These are phyloP conservation scores for Thelonectria olida DNA, from an alignment of 2,329 filamentous ascomycete species.

Conservation along the genomic window DNA sequence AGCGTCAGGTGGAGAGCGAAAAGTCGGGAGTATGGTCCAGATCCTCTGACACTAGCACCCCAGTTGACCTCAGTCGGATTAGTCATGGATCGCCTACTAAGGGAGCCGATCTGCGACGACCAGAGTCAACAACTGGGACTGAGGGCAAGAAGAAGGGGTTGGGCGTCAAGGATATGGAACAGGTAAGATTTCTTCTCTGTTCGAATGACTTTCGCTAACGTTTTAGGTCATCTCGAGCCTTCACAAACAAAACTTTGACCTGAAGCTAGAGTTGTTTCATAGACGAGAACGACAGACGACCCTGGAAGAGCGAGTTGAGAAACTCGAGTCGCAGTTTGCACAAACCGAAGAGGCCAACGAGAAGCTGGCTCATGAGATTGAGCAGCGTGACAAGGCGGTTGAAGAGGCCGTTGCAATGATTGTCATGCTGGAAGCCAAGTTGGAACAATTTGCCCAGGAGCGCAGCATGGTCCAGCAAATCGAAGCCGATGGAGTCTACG, in stretches of 20 bases:
- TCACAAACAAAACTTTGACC: constrained; percentile 80
- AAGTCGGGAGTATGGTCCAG: constrained; percentile 47
- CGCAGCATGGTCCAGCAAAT: constrained; percentile 62
- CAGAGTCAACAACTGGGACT: constrained; percentile 52
- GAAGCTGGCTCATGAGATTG: constrained; percentile 66
- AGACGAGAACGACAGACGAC: constrained; percentile 70
- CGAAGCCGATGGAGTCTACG: constrained; percentile 52
- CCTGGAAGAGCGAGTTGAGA: constrained; percentile 66
- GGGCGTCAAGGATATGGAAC: constrained; percentile 74
- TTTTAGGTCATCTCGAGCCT: constrained; percentile 70
- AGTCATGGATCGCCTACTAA: constrained; percentile 52
- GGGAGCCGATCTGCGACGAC: constrained; percentile 48
- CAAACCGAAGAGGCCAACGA: constrained; percentile 68
- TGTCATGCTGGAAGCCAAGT: constrained; percentile 67
- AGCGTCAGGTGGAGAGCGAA: constrained; percentile 60
- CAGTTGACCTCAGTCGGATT: constrained; percentile 49
- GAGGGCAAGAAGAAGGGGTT: constrained; percentile 63
- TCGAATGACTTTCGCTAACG: constrained; percentile 9
- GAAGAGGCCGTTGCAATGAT: constrained; percentile 78
- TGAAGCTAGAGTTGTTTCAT: constrained; percentile 78
- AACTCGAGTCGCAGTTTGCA: constrained; percentile 61
- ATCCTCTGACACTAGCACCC: constrained; percentile 49
- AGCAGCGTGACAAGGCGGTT: constrained; percentile 75
- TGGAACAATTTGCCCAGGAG: constrained; percentile 64
- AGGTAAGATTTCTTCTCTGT: constrained; percentile 52